Base-by-base conservation (phyloP, 2,329 filamentous ascomycete species). In the Blumeriella jaapii region DNA sequence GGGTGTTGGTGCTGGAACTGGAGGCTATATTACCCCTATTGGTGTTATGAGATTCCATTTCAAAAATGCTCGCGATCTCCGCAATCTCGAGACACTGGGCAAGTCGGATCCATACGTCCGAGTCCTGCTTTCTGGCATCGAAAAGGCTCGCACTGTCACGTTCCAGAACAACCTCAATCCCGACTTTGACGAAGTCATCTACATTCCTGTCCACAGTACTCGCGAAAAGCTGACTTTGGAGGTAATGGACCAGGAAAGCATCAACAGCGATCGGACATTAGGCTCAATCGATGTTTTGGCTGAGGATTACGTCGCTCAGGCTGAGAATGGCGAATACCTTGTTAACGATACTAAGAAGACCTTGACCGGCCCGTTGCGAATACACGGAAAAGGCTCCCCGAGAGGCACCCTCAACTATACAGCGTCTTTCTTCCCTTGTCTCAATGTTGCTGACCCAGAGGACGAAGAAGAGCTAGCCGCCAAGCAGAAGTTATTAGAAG, bases 61-160 rank as follows among this genome's bases (percentile, higher is more conserved):
- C 65, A 74, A 83, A 62, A 78, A 74, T 52, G 91, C 85, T 18
- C 73, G 69, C 31, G 75, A 87, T 50, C 70, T 98, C 27, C 82
- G 86, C 40, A 98, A 98, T 57, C 71, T 95, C 34, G 91, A 98
- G 60, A 84, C 85, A 2, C 74, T 98, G 59, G 91, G 91, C 60
- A 96, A 96, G 61, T 96, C 91, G 1, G 93, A 98, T 58, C 85
- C 91, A 0, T 98, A 98, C 52, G 83, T 78, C 14, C 79, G 89
- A 26, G 81, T 96, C 1, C 61, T 95, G 34, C 69, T 95, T 6
- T 94, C 87, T 30, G 89, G 91, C 29, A 77, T 96, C 38, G 81
- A 91, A 55, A 93, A 89, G 59, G 86, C 74, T 7, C 77, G 87
- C 39, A 96, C 91, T 2, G 91, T 98, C 32, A 96, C 89, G 0